phyloP scores from a whole-genome alignment of 202 grass and related monocot genomes.

The Brachypodium distachyon region DNA sequence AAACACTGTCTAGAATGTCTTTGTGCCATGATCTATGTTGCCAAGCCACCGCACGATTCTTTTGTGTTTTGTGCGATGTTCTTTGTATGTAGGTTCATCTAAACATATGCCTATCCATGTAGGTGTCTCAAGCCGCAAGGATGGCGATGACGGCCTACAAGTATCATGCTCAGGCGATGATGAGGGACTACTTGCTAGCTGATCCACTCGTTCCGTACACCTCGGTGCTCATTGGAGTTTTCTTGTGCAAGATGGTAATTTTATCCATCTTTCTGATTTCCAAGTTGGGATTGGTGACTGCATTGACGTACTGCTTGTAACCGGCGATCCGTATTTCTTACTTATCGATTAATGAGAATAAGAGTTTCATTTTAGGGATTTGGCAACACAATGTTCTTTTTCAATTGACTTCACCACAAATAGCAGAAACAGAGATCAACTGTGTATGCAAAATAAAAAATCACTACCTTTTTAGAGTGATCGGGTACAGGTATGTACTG shows the following conservation, averaged over 20 bases:
- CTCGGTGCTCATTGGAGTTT: conserved; percentile 65
- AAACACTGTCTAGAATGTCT: neutral
- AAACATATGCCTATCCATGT: neutral
- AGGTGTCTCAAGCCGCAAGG: conserved; percentile 19
- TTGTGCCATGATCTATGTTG: neutral
- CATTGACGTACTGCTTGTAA: neutral
- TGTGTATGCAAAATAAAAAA: neutral
- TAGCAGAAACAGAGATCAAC: neutral
- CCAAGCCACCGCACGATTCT: neutral
- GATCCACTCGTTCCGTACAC: conserved; percentile 65
- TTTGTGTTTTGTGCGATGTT: neutral
- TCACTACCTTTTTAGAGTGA: neutral
- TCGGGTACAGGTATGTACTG: neutral
- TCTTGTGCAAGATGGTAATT: conserved; percentile 90
- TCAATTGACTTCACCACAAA: neutral
- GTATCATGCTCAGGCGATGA: conserved; percentile 54
- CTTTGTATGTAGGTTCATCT: neutral
- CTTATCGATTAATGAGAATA: neutral
- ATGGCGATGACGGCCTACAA: conserved; percentile 55
- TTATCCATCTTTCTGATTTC: neutral
- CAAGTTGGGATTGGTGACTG: neutral
- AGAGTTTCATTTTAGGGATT: neutral
- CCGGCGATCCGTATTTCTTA: neutral
- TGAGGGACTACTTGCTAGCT: conserved; percentile 76
- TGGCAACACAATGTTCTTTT: neutral